Evolutionary conservation across 2,329 filamentous ascomycete genomes (phyloP), one percentile per base, ranked within the genome.

Genomic region (Clonostachys byssicola): DNA sequence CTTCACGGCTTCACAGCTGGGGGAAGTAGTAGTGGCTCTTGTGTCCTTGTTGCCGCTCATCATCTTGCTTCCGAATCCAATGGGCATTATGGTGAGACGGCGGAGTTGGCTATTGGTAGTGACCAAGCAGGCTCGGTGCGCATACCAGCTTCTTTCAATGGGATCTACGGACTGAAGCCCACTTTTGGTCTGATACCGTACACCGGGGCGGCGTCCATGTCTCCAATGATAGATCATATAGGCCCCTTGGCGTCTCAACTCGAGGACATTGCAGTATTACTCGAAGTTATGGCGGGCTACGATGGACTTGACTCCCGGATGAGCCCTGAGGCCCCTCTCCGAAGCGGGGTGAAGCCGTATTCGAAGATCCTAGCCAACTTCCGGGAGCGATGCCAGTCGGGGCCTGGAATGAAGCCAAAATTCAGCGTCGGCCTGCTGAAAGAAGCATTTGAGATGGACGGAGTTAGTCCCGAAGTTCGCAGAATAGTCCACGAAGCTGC

Each of bases 261-360:
- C 2, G 62, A 70, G 23, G 71, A 73, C 40, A 62, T 66, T 42
- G 64, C 67, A n/a, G 43, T 59, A 7, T 50, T 72, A 42, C 55
- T 73, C 6, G 49, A 60, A 23, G 67, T 66, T 6, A 60, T 74
- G 45, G 70, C 71, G 3, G 72, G 72, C 3, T 71, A 67, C 41
- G 71, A 74, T 52, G 70, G 68, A 0, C 61, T 73, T 2, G 71
- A 74, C 50, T 55, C 63, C n/a, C 61, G 68, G 12, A 68, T 66
- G 55, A 68, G 60, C 0, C 68, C 68, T 4, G 67, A 69, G 49
- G 62, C 64, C 6, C 68, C 68, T 8, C 54, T 70, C 16, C 44
- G 51, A 13, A 49, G 56, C 6, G 55, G 65, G 35, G 67, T 72
- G 1, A 60, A 60, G 30, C 53, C 65, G 39, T 73, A 73, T 51